phyloP scores from a whole-genome alignment of 441 rosid genomes.

The Hura crepitans region DNA sequence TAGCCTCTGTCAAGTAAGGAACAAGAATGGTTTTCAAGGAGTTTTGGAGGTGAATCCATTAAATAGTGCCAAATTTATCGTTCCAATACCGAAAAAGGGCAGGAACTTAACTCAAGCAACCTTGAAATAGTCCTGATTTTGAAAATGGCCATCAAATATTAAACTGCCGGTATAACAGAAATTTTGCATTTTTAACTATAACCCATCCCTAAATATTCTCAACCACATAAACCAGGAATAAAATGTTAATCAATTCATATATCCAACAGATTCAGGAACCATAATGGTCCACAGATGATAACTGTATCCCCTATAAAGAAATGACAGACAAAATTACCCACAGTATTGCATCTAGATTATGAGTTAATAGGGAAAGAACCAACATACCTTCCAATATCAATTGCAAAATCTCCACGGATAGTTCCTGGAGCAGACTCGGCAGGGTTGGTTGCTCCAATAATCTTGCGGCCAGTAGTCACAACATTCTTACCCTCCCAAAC shows the following conservation, averaged over 20 bases:
- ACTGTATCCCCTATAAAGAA: not conserved
- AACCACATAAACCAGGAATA: not conserved
- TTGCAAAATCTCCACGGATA: slow-evolving; percentile 87
- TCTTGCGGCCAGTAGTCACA: slow-evolving; percentile 72
- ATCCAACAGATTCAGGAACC: not conserved
- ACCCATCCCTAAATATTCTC: not conserved
- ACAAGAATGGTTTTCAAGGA: too few relatives aligned
- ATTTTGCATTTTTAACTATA: not conserved
- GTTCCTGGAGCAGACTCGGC: slow-evolving; percentile 90
- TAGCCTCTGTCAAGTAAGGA: too few relatives aligned
- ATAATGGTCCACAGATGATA: not conserved
- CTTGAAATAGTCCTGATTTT: too few relatives aligned
- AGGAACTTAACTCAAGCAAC: not conserved
- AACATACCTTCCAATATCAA: slow-evolving; percentile 74
- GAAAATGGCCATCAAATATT: not conserved
- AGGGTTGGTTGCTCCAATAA: slow-evolving; percentile 95
- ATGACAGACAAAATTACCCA: not conserved
- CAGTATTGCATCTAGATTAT: too few relatives aligned
- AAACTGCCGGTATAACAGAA: not conserved
- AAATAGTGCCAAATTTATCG: too few relatives aligned
- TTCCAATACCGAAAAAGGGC: too few relatives aligned
- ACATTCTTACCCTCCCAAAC: slow-evolving; percentile 90
- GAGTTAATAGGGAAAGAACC: not conserved
- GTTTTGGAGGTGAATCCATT: too few relatives aligned
- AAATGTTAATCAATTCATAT: not conserved